These are phyloP conservation scores for Rhizopus stolonifer DNA, from an alignment of 371 early-diverging fungal species.

Conservation along the genomic window DNA sequence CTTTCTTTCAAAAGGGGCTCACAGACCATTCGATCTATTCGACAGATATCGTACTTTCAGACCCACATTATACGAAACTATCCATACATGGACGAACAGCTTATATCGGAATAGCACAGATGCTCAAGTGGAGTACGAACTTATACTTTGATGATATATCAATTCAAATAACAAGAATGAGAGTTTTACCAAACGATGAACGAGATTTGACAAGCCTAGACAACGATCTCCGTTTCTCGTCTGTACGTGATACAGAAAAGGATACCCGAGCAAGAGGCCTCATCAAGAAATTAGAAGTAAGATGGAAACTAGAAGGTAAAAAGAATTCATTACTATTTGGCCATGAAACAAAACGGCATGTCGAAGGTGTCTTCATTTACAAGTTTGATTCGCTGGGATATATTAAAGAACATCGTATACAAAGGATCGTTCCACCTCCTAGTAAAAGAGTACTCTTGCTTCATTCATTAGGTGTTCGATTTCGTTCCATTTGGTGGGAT, in stretches of 20 bases:
- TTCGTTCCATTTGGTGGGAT: constrained; percentile 37
- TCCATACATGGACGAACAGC: constrained; percentile 48
- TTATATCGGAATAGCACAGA: constrained; percentile 49
- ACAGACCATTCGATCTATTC: constrained; percentile 47
- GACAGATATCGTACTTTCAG: constrained; percentile 45
- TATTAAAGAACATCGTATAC: constrained; percentile 59
- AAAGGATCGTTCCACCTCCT: constrained; percentile 60
- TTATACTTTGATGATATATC: constrained; percentile 47
- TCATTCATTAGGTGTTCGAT: constrained; percentile 48
- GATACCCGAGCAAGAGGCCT: constrained; percentile 16
- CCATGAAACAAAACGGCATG: constrained; percentile 13
- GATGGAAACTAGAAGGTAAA: constrained; percentile 56
- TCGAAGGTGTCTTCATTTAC: constrained; percentile 59
- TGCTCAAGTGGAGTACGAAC: constrained; percentile 52
- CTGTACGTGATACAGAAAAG: constrained; percentile 18
- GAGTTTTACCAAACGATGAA: constrained; percentile 31
- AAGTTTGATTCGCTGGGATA: constrained; percentile 47
- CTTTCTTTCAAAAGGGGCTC: constrained; percentile 45
- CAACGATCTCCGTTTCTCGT: constrained; percentile 6
- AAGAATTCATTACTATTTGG: constrained; percentile 34
- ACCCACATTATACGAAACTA: constrained; percentile 55
- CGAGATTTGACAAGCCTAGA: constrained; percentile 5
- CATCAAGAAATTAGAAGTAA: constrained; percentile 41
- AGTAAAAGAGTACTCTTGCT: constrained; percentile 50
- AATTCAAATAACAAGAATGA: constrained; percentile 37